A percentile compares a stretch with the other conserved stretches of the same genome.
Conservation (phyloP, 2,329 filamentous ascomycete genomes). For the Rhinocladiella similis region DNA sequence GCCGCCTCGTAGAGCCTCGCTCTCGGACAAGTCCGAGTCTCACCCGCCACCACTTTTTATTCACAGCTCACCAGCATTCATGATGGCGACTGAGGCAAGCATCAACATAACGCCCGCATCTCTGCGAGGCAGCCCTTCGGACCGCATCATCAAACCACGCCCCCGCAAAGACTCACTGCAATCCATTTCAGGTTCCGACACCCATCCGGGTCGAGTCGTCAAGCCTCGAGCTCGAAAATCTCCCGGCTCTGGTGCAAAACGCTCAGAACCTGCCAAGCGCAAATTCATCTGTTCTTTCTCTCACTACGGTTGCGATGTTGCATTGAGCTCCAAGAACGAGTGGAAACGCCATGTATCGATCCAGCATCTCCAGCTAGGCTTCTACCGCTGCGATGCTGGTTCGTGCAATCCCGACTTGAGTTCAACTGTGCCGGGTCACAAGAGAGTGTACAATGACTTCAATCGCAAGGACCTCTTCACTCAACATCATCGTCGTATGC, state of each 20-base stretch:
- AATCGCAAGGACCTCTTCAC: slow-evolving; percentile 92
- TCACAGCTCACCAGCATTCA: slow-evolving; percentile 10
- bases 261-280: slow-evolving; percentile 31
- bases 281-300: slow-evolving; percentile 77
- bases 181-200: slow-evolving; percentile 26
- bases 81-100: slow-evolving; percentile 23
- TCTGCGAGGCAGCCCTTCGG: slow-evolving; percentile 26
- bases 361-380: slow-evolving; percentile 73
- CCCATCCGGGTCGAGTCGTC: slow-evolving; percentile 28
- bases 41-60: not conserved
- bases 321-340: slow-evolving; percentile 83
- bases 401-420: slow-evolving; percentile 44
- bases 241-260: slow-evolving; percentile 30
- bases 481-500: slow-evolving; percentile 86
- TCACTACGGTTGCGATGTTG: slow-evolving; percentile 71
- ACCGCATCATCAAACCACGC: slow-evolving; percentile 29
- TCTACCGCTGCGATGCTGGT: slow-evolving; percentile 75
- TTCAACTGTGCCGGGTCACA: slow-evolving; percentile 24
- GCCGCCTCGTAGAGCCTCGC: slow-evolving; percentile 13
- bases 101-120: slow-evolving; percentile 25
- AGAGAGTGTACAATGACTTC: slow-evolving; percentile 62
- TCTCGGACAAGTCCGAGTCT: slow-evolving; percentile 23
- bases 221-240: slow-evolving; percentile 31
- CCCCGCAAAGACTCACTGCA: slow-evolving; percentile 30
- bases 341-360: slow-evolving; percentile 89